Base-by-base conservation (phyloP, 176 grass and related monocot species). In the Carex kokanica region DNA sequence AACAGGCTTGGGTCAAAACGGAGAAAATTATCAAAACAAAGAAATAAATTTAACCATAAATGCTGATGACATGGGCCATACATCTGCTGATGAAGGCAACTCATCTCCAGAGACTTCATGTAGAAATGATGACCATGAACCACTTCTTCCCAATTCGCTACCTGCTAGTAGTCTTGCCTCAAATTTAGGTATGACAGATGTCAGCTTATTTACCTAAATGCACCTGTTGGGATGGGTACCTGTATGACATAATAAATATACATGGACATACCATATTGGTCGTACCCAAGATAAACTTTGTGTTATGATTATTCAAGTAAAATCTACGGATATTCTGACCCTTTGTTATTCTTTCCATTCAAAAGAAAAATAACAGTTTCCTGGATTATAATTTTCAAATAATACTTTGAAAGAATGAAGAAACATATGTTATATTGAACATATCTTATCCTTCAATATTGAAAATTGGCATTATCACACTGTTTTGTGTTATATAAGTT, bases 41-140 rank as follows among this genome's bases (percentile, higher is more conserved):
- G 47, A 83, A 61, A 62, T 43, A 18, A 52, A 21, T 81, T 5
- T 47, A 24, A 71, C 60, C 40, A 78, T 17, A 81, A 90, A 85
- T 2, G 83, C 86, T 85, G 80, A 68, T 52, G 61, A 74, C 47
- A 84, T 6, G 34, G 73, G 62, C 85, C 64, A 72, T 91, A 79
- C 16, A 83, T 72, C 70, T 79, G 78, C 86, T 88, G 83, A 80
- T 91, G 88, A 18, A 85, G 88, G 83, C 83, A 67, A 11, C 40
- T 86, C 81, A 65, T 65, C 82, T 90, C 57, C 84, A 68, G 86
- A 55, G 68, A 85, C 70, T 86, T 91, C 87, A 40, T 85, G n/a
- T 77, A 84, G 47, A 94, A 89, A 23, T 83, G 90, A 94, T 79
- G 94, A 94, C 68, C 54, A 86, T 79, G 95, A 94, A 91, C 95